A percentile compares a stretch with the other conserved stretches of the same genome.
phyloP scores from a whole-genome alignment of 192 early-diverging fungal species.

The Spizellomyces sp. region DNA sequence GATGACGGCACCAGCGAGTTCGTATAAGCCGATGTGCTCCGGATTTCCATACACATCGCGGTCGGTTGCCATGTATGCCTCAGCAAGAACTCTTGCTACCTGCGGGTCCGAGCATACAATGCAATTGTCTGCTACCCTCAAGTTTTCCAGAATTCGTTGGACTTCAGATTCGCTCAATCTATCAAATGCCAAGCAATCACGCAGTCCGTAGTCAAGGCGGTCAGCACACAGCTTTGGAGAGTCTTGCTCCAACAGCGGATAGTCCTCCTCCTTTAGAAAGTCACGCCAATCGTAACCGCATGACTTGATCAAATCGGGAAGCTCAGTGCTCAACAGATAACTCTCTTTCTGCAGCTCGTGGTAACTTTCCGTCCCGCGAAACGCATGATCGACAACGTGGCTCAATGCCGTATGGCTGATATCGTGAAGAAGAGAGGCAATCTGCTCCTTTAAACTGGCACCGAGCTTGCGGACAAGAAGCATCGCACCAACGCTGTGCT shows the following conservation, averaged over 20 bases:
- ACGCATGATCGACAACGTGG: slow-evolving; percentile 29
- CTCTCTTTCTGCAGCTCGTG: slow-evolving; percentile 25
- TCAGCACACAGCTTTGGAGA: slow-evolving; percentile 28
- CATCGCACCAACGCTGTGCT: slow-evolving; percentile 32
- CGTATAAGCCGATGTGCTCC: slow-evolving; percentile 22
- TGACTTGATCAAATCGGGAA: background rate
- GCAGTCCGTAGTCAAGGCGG: slow-evolving; percentile 29
- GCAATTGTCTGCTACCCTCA: slow-evolving; percentile 19
- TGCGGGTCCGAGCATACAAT: slow-evolving; percentile 22
- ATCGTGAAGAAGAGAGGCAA: slow-evolving; percentile 24
- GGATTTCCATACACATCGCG: slow-evolving; percentile 14
- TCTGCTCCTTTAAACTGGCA: slow-evolving; percentile 22
- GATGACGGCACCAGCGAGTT: slow-evolving; percentile 24
- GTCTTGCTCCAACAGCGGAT: slow-evolving; percentile 15
- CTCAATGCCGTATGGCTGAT: slow-evolving; percentile 25
- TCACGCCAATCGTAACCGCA: slow-evolving; percentile 9
- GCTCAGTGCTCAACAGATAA: slow-evolving; percentile 16
- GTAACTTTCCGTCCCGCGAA: slow-evolving; percentile 24
- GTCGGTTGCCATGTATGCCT: slow-evolving; percentile 24
- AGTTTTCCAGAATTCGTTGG: slow-evolving; percentile 3
- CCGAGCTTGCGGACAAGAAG: slow-evolving; percentile 21
- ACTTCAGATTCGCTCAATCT: slow-evolving; percentile 12
- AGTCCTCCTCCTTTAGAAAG: slow-evolving; percentile 20
- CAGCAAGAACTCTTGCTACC: slow-evolving; percentile 19
- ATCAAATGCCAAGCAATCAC: slow-evolving; percentile 29